phyloP scores from a whole-genome alignment of 495 filamentous ascomycete genomes.

The Penicillium parvum region DNA sequence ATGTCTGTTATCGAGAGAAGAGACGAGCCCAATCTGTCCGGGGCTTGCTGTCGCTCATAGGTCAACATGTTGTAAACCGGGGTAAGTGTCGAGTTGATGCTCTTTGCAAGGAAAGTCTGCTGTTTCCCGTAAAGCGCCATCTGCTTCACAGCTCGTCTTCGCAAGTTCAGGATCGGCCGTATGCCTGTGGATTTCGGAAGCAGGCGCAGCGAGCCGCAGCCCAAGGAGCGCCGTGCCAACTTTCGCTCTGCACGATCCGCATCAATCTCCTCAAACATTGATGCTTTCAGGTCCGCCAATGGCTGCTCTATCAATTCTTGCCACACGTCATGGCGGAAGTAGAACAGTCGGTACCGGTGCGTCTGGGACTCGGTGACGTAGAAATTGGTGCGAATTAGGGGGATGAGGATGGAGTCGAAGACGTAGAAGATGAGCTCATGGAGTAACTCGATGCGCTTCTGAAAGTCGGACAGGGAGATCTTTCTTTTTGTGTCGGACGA shows the following conservation, averaged over 20 bases:
- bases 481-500: constrained; percentile 33
- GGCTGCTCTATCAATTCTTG: constrained; percentile 67
- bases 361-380: constrained; percentile 88
- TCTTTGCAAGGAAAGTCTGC: constrained; percentile 55
- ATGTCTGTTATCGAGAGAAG: constrained; percentile 81
- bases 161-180: constrained; percentile 83
- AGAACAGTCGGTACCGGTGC: constrained; percentile 80
- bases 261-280: constrained; percentile 78
- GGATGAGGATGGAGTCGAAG: constrained; percentile 87
- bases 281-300: constrained; percentile 60
- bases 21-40: constrained; percentile 62
- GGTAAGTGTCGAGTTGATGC: constrained; percentile 75
- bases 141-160: constrained; percentile 52
- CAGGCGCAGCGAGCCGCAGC: constrained; percentile 74
- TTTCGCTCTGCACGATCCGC: constrained; percentile 51
- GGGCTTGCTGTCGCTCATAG: constrained; percentile 67
- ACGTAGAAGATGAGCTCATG: constrained; percentile 86
- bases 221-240: constrained; percentile 58
- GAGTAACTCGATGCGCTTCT: constrained; percentile 75
- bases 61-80: constrained; percentile 74
- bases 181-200: constrained; percentile 69
- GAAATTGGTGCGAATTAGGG: constrained; percentile 81
- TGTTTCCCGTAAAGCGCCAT: constrained; percentile 40
- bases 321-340: constrained; percentile 94
- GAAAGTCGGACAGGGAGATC: constrained; percentile 62